phyloP scores from a whole-genome alignment of 2,329 filamentous ascomycete genomes.

The Clarireedia homoeocarpa region DNA sequence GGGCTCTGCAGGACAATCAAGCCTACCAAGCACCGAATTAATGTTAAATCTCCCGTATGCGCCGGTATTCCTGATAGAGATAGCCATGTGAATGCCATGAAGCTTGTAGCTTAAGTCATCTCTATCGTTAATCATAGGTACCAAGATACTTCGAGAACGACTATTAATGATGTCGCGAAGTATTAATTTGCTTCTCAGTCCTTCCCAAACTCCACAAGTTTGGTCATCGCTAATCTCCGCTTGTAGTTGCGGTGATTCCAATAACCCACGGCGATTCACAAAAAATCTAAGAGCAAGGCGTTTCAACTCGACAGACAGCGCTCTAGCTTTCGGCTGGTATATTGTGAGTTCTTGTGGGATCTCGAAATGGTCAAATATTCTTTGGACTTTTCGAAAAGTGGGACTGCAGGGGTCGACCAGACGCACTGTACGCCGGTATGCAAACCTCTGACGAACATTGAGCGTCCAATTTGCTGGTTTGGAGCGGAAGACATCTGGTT shows the following conservation, averaged over 20 bases:
- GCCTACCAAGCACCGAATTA: conserved; percentile 44
- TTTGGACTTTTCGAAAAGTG: conserved; percentile 33
- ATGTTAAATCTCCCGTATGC: conserved; percentile 44
- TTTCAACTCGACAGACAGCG: conserved; percentile 41
- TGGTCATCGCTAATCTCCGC: conserved; percentile 49
- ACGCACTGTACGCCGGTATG: conserved; percentile 21
- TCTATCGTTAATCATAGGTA: conserved; percentile 38
- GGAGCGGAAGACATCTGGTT: conserved; percentile 33
- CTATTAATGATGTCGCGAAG: conserved; percentile 37
- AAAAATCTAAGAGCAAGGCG: conserved; percentile 45
- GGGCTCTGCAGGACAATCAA: conserved; percentile 51
- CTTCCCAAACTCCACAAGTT: conserved; percentile 52
- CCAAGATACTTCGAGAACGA: conserved; percentile 42
- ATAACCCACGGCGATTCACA: conserved; percentile 36
- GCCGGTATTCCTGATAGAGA: conserved; percentile 32
- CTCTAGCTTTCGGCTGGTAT: conserved; percentile 33
- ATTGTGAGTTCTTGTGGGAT: conserved; percentile 35
- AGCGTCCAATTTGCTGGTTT: conserved; percentile 35
- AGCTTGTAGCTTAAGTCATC: conserved; percentile 19
- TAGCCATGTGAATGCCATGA: conserved; percentile 35
- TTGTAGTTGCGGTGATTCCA: conserved; percentile 42
- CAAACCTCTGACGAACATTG: conserved; percentile 25
- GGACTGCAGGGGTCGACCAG: conserved; percentile 43
- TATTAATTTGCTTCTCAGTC: conserved; percentile 50
- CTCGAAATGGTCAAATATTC: conserved; percentile 46